phyloP scores from a whole-genome alignment of 1,139 yeast species.

The Hanseniaspora uvarum region DNA sequence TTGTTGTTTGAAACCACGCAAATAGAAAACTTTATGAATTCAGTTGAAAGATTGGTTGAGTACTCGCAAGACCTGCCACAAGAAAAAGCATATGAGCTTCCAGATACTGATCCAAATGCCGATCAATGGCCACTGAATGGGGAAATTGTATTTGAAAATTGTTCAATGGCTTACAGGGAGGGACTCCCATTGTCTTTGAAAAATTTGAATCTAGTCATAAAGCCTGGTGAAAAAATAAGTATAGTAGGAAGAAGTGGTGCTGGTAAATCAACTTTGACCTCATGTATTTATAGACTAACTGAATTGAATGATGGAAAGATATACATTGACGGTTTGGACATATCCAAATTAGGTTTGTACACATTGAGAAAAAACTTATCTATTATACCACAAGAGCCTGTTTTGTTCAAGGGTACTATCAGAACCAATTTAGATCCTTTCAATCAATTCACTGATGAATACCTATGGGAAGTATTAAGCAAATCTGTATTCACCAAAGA shows the following conservation, averaged over 20 bases:
- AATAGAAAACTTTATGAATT: slow-evolving; percentile 68
- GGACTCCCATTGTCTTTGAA: slow-evolving; percentile 66
- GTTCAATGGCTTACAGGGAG: slow-evolving; percentile 59
- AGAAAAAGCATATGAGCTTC: slow-evolving; percentile 33
- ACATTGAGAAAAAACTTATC: slow-evolving; percentile 43
- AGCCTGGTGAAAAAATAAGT: slow-evolving; percentile 42
- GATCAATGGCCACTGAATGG: slow-evolving; percentile 55
- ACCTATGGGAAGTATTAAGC: slow-evolving; percentile 45
- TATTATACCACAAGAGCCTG: slow-evolving; percentile 58
- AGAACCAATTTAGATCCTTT: slow-evolving; percentile 51
- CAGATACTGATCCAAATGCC: slow-evolving; percentile 35
- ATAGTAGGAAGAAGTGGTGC: slow-evolving; percentile 61
- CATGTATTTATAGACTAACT: slow-evolving; percentile 43
- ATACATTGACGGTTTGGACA: slow-evolving; percentile 43
- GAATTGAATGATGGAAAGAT: slow-evolving; percentile 41
- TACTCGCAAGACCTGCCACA: slow-evolving; percentile 58
- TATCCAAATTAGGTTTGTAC: slow-evolving; percentile 39
- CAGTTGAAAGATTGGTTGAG: slow-evolving; percentile 63
- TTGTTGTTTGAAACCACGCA: slow-evolving; percentile 45
- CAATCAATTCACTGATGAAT: slow-evolving; percentile 37
- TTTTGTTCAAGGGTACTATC: slow-evolving; percentile 45
- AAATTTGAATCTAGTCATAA: slow-evolving; percentile 43
- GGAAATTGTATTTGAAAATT: slow-evolving; percentile 46
- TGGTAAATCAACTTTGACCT: slow-evolving; percentile 52
- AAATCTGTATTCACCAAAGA: slow-evolving; percentile 44